phyloP scores from a whole-genome alignment of 1,139 yeast genomes.

The Blastobotrys arbuscula region DNA sequence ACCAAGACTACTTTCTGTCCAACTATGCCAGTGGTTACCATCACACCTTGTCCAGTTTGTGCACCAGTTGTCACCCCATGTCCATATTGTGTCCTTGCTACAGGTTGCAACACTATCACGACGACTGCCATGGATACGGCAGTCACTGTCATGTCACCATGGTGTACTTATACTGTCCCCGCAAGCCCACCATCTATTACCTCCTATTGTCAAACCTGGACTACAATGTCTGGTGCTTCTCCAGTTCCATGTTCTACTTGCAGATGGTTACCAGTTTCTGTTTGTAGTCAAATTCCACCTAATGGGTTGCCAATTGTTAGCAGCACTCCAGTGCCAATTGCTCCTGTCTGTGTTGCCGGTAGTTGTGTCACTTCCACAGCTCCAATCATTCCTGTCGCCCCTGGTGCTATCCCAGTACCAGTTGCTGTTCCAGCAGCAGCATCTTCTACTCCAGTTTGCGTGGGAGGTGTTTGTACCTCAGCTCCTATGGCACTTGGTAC shows the following conservation, averaged over 20 bases:
- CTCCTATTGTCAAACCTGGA: constrained; percentile 4
- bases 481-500: neutral
- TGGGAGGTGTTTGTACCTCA: neutral
- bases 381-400: constrained; percentile 5
- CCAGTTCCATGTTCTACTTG: constrained; percentile 2
- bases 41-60: constrained; percentile 13
- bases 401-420: constrained; percentile 4
- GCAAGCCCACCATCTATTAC: constrained; percentile 10
- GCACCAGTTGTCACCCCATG: constrained; percentile 17
- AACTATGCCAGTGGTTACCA: constrained; percentile 19
- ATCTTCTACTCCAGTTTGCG: neutral
- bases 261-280: constrained; percentile 5
- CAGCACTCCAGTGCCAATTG: constrained; percentile 3
- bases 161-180: constrained; percentile 14
- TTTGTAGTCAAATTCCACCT: constrained; percentile 1
- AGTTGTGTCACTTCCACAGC: constrained; percentile 4
- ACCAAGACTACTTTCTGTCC: constrained; percentile 15
- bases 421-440: constrained; percentile 5
- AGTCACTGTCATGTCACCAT: constrained; percentile 14
- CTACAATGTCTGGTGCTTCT: constrained; percentile 1
- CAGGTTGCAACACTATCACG: constrained; percentile 16
- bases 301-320: neutral
- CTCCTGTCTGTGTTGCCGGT: constrained; percentile 4
- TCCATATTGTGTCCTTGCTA: constrained; percentile 20
- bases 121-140: constrained; percentile 5